These are phyloP conservation scores for Lodderomyces parapsilosis DNA, from an alignment of 1,139 yeast species.

Conservation along the genomic window DNA sequence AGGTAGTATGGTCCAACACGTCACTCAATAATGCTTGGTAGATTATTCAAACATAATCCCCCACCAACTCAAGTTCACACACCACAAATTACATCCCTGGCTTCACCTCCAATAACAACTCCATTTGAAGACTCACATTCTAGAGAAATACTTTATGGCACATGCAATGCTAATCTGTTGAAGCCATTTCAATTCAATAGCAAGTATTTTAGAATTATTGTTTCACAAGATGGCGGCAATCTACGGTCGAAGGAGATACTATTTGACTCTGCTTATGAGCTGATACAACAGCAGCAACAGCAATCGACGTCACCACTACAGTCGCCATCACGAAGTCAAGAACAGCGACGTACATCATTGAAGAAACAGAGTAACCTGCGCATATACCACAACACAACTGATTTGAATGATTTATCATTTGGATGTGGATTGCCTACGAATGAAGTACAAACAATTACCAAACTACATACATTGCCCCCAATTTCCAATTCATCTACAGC, in stretches of 20 bases:
- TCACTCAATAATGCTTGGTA: conserved; percentile 24
- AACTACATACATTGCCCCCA: conserved; percentile 48
- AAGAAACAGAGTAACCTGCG: conserved; percentile 22
- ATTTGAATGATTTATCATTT: conserved; percentile 52
- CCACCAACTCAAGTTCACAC: conserved; percentile 4
- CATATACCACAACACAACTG: conserved; percentile 40
- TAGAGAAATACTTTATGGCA: conserved; percentile 43
- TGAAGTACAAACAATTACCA: conserved; percentile 45
- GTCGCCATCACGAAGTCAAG: not conserved
- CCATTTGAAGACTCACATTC: conserved; percentile 45
- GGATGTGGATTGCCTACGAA: conserved; percentile 56
- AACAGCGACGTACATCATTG: conserved; percentile 7
- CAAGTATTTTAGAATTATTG: conserved; percentile 41
- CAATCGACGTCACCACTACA: conserved; percentile 3
- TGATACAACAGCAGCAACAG: conserved; percentile 7
- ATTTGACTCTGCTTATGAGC: conserved; percentile 41
- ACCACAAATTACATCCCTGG: not conserved
- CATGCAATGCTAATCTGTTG: conserved; percentile 29
- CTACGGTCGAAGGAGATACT: conserved; percentile 48
- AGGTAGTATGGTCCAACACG: not conserved
- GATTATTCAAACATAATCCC: conserved; percentile 23
- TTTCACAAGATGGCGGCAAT: conserved; percentile 55
- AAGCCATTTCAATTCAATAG: conserved; percentile 32
- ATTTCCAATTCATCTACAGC: conserved; percentile 31
- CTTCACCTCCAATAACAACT: conserved; percentile 14